Evolutionary conservation across 1,284 basidiomycete species (phyloP), one percentile per base, ranked within the genome.

Genomic region (Malassezia vespertilionis): DNA sequence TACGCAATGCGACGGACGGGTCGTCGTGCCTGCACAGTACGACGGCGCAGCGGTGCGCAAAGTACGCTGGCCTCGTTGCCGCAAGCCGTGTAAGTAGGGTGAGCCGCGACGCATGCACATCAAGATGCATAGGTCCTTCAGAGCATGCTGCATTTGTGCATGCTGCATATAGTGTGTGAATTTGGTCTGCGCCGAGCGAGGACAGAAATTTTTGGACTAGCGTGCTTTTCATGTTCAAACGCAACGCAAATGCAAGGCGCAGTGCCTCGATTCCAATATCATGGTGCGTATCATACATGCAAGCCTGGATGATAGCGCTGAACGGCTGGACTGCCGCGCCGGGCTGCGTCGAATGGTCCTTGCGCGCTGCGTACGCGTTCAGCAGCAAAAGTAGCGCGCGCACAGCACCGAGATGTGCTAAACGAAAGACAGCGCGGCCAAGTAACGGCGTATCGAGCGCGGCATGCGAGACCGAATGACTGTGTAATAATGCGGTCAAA

Each of bases 341-440:
- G 2, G 31, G 12, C 14, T 45, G 37, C 2, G 14, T 17, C 7
- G 31, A 18, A 7, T 21, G 24, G 11, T 40, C 43, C 2, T 12
- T 17, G n/a, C 42, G 24, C 11, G 36, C 12, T 12, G 21, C 32
- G 15, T 45, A 44, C 7, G 24, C 26, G 11, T 39, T n/a, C 2
- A 45, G 18, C 14, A 44, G 15, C 6, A 31, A 21, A 2, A 14
- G 6, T 15, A 40, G 14, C 3, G 3, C 5, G 23, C 10, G 15
- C 6, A 46, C 10, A 6, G 37, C 37, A 4, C 26, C 14, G 7
- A 51, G 33, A 8, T 27, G 36, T 2, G 48, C 48, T 12, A 51
- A 38, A 18, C 48, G 48, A 17, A 40, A 51, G 2, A 51, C 17
- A 4, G 40, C 14, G 11, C 48, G 48, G 5, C 48, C 48, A 9